Percentiles rank a stretch among this genome's conserved stretches.
These are phyloP conservation scores for Pseudocercospora macadamiae DNA, from an alignment of 2,329 filamentous ascomycete species.

Conservation along the genomic window DNA sequence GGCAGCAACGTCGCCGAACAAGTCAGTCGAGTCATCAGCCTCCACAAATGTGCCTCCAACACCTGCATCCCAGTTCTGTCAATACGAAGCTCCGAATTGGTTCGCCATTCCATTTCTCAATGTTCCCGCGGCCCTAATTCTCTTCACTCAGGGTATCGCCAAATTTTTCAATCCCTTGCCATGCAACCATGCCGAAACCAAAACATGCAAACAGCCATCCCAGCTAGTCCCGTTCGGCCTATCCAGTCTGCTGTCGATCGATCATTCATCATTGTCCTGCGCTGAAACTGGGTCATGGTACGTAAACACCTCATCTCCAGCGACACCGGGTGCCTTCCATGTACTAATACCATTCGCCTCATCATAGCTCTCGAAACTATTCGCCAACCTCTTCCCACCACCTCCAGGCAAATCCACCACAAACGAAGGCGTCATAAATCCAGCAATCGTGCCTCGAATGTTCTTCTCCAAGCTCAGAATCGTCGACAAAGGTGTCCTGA, in stretches of 20 bases:
- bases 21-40: too few species aligned
- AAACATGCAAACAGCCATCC: too few species aligned
- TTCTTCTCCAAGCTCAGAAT: slow-evolving; percentile 62
- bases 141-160: not conserved
- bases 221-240: not conserved
- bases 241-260: slow-evolving; percentile 17
- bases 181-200: too few species aligned
- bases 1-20: too few species aligned
- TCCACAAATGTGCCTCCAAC: too few species aligned
- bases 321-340: slow-evolving; percentile 60
- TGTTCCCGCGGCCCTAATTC: too few species aligned
- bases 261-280: not conserved
- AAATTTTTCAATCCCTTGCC: too few species aligned
- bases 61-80: too few species aligned
- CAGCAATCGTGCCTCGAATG: slow-evolving; percentile 63
- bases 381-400: slow-evolving; percentile 64
- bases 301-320: slow-evolving; percentile 51
- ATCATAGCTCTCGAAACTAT: slow-evolving; percentile 59
- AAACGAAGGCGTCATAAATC: slow-evolving; percentile 65
- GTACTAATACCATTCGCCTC: slow-evolving; percentile 56
- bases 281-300: slow-evolving; percentile 58
- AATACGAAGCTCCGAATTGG: too few species aligned
- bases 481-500: slow-evolving; percentile 63
- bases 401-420: slow-evolving; percentile 66
- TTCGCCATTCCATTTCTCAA: too few species aligned